Evolutionary conservation across 495 filamentous ascomycete genomes (phyloP), one percentile per base, ranked within the genome.

Genomic region (Lindgomyces ingoldianus): DNA sequence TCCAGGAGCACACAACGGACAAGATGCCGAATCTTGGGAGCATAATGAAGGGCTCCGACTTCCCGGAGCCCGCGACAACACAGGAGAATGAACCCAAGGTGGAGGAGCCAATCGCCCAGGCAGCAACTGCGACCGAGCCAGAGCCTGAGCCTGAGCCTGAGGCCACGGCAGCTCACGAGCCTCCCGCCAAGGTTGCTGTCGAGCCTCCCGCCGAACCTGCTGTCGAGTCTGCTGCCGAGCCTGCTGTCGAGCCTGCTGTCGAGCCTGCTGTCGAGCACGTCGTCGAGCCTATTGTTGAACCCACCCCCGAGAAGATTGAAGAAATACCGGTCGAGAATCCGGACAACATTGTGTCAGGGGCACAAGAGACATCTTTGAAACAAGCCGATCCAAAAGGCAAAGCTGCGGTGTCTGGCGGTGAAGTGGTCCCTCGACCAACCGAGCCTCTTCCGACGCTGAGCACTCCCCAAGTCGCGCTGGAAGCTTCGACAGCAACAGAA

Each of bases 311-410:
- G n/a, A n/a, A n/a, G n/a, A n/a, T n/a, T 14, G 16, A 29, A 58
- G 70, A 74, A 52, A 77, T 29, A n/a, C 61, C 62, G 44, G 62
- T 58, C 24, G 66, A 70, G 19, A 69, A 73, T 41, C 74, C 69
- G n/a, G 78, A 79, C 63, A 79, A 80, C 62, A 58, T 58, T 27
- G 63, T 63, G 0, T 72, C 74, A 12, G 70, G 64, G n/a, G 78
- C 54, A 0, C 73, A 78, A 65, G 78, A 78, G 11, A 68, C 54
- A 18, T 27, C 58, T 26, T 65, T 77, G 72, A 71, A 73, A 57
- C 72, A 76, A 4, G 70, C 70, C 19, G 73, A 79, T 42, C 71
- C 71, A 14, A 75, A 74, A 50, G 71, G 75, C 27, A 72, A 72
- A 68, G 64, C 18, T 47, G 66, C 69, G 12, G 71, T 77, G 18